These are phyloP conservation scores for Lupinus albus DNA, from an alignment of 306 rosid genomes.

Conservation along the genomic window DNA sequence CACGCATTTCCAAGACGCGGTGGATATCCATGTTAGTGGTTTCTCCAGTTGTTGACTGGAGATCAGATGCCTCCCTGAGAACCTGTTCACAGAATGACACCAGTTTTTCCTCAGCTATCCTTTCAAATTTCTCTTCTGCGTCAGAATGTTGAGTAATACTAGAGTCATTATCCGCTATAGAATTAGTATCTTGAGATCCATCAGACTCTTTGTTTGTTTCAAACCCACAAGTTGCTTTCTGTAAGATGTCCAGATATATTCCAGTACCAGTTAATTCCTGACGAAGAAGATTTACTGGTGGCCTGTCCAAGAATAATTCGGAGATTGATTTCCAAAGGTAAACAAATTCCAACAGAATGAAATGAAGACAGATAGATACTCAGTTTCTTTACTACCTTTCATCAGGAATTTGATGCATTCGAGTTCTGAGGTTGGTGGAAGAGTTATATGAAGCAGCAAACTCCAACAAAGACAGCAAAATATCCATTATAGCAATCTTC, in stretches of 20 bases:
- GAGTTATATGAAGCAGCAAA: conserved; percentile 95
- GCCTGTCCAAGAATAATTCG: conserved; percentile 65
- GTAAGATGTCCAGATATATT: conserved; percentile 85
- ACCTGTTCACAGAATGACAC: conserved; percentile 89
- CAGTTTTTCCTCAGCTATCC: conserved; percentile 86
- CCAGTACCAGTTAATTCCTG: conserved; percentile 89
- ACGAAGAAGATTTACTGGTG: conserved; percentile 93
- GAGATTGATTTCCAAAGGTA: conserved; percentile 25
- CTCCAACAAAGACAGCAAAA: conserved; percentile 78
- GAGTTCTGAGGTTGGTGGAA: conserved; percentile 76
- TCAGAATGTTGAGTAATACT: conserved; percentile 47
- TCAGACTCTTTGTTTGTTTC: conserved; percentile 47
- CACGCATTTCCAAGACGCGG: conserved; percentile 85
- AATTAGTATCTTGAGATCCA: conserved; percentile 45
- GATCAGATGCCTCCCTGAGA: conserved; percentile 93
- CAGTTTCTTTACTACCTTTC: conserved; percentile 62
- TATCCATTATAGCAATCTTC: conserved; percentile 80
- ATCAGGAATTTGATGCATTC: conserved; percentile 84
- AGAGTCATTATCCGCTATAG: conserved; percentile 28
- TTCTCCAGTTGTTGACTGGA: conserved; percentile 85
- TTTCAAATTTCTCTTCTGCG: conserved; percentile 68
- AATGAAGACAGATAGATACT: conserved; percentile 2
- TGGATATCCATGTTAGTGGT: conserved; percentile 85
- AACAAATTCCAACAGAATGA: conserved; percentile 32
- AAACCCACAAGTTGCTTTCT: conserved; percentile 72